Percentiles rank a stretch among this genome's conserved stretches.
phyloP scores from a whole-genome alignment of 805 yeast species.

The Kodamaea fukazawae region DNA sequence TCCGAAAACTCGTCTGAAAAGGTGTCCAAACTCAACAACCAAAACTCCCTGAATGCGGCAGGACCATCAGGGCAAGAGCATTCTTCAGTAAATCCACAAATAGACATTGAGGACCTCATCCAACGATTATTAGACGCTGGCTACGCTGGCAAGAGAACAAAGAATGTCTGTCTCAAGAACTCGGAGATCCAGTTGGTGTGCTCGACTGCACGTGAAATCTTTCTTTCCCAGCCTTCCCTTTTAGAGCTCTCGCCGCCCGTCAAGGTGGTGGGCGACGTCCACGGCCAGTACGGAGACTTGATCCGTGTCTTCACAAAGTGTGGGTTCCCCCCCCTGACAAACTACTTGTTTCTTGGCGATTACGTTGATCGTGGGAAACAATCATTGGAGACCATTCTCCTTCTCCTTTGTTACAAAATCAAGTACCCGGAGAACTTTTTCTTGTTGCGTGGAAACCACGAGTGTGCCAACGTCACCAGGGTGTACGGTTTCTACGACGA shows the following conservation, averaged over 20 bases:
- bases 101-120: slow-evolving; percentile 80
- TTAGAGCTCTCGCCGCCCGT: slow-evolving; percentile 85
- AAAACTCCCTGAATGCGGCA: background rate
- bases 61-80: background rate
- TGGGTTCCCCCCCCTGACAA: slow-evolving; percentile 94
- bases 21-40: too few species aligned
- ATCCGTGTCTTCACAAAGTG: slow-evolving; percentile 90
- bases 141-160: slow-evolving; percentile 90
- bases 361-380: slow-evolving; percentile 98
- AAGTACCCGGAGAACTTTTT: slow-evolving; percentile 96
- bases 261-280: slow-evolving; percentile 90
- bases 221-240: slow-evolving; percentile 84
- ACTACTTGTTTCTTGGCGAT: slow-evolving; percentile 91
- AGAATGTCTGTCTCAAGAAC: slow-evolving; percentile 82
- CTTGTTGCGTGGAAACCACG: slow-evolving; percentile 91
- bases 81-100: slow-evolving; percentile 11
- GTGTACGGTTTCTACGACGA: slow-evolving; percentile 98
- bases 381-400: slow-evolving; percentile 84
- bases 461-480: slow-evolving; percentile 93
- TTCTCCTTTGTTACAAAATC: slow-evolving; percentile 87
- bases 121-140: slow-evolving; percentile 94
- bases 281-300: slow-evolving; percentile 92
- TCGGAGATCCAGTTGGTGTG: slow-evolving; percentile 88
- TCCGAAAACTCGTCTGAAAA: too few species aligned
- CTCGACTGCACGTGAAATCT: slow-evolving; percentile 82